These are phyloP conservation scores for Yamadazyma takamatsuzukensis DNA, from an alignment of 805 yeast species.

Conservation along the genomic window DNA sequence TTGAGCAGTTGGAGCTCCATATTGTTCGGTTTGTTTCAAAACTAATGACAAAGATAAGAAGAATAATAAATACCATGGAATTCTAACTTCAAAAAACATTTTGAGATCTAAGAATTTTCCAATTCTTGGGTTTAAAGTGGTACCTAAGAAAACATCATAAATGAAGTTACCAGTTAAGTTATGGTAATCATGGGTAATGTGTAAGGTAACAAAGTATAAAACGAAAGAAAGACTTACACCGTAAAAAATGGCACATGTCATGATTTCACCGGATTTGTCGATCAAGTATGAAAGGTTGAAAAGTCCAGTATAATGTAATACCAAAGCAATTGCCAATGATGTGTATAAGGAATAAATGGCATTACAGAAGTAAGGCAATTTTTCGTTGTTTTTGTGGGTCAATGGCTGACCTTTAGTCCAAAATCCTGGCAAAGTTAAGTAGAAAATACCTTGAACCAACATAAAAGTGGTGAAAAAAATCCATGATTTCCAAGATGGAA, in stretches of 20 bases:
- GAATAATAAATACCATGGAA: slow-evolving; percentile 92
- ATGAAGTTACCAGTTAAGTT: slow-evolving; percentile 88
- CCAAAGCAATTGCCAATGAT: slow-evolving; percentile 53
- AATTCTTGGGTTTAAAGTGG: slow-evolving; percentile 92
- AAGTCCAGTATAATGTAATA: slow-evolving; percentile 68
- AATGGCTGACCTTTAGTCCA: slow-evolving; percentile 96
- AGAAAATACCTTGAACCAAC: slow-evolving; percentile 64
- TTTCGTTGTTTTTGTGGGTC: slow-evolving; percentile 71
- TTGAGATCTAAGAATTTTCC: slow-evolving; percentile 84
- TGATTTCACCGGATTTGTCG: slow-evolving; percentile 84
- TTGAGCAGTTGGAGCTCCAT: slow-evolving; percentile 79
- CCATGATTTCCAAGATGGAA: slow-evolving; percentile 64
- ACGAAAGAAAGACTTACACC: slow-evolving; percentile 69
- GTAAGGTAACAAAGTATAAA: slow-evolving; percentile 66
- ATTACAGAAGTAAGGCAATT: slow-evolving; percentile 89
- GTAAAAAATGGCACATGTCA: slow-evolving; percentile 83
- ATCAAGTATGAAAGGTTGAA: slow-evolving; percentile 73
- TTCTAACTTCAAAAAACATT: slow-evolving; percentile 95
- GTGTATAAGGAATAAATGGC: slow-evolving; percentile 83
- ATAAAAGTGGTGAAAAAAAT: slow-evolving; percentile 68
- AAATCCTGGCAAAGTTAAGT: slow-evolving; percentile 84
- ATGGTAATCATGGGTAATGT: slow-evolving; percentile 71
- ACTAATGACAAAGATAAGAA: slow-evolving; percentile 73
- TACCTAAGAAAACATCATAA: slow-evolving; percentile 95
- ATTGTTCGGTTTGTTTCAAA: slow-evolving; percentile 73